These are phyloP conservation scores for Boletus speciosus DNA, from an alignment of 768 basidiomycete genomes.

Conservation along the genomic window DNA sequence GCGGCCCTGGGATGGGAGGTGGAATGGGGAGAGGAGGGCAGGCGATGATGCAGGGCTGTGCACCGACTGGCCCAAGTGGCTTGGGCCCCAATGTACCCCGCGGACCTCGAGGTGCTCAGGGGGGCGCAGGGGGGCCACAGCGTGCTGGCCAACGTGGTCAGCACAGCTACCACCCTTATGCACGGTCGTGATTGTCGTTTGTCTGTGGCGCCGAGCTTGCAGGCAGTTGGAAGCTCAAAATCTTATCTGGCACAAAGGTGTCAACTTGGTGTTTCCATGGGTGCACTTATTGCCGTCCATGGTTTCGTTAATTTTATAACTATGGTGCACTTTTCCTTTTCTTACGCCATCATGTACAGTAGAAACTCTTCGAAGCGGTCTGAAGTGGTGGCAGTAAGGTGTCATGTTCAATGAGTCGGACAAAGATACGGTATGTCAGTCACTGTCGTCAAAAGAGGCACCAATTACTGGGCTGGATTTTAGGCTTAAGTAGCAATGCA, in stretches of 20 bases:
- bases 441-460: too few species aligned
- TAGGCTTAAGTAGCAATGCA: too few species aligned
- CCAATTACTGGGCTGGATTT: too few species aligned
- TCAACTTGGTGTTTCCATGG: constrained; percentile 1
- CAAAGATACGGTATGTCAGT: too few species aligned
- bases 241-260: constrained; percentile 2
- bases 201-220: background rate
- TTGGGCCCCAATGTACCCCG: constrained; percentile 61
- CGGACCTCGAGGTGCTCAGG: constrained; percentile 58
- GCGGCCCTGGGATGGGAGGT: constrained; percentile 37
- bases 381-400: background rate
- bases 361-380: background rate
- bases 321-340: background rate
- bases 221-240: constrained; percentile 12
- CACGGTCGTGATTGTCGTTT: constrained; percentile 44
- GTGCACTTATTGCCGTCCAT: constrained; percentile 3
- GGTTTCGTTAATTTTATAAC: constrained; percentile 18
- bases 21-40: constrained; percentile 41
- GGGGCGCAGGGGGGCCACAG: constrained; percentile 59
- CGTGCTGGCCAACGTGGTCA: constrained; percentile 68
- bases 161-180: constrained; percentile 83
- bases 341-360: constrained; percentile 6
- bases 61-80: constrained; percentile 35
- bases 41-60: constrained; percentile 38
- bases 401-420: too few species aligned